phyloP scores from a whole-genome alignment of 345 rosid species.

The Aquilaria yunnanensis region DNA sequence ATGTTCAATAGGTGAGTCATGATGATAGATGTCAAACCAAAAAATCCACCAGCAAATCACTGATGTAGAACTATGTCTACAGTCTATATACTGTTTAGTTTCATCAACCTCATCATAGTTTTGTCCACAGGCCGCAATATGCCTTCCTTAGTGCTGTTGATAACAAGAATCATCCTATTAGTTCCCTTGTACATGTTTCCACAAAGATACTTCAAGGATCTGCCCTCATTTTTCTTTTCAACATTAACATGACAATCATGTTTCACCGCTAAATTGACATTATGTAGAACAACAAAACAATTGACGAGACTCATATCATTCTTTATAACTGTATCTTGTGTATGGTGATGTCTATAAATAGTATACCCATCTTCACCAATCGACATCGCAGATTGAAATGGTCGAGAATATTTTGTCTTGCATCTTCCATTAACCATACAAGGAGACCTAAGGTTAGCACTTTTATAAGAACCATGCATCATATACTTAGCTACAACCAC shows the following conservation, averaged over 20 bases:
- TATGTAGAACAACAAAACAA: too few species aligned
- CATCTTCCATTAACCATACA: not conserved
- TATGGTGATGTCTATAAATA: not conserved
- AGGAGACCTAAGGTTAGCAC: not conserved
- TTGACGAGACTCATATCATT: not conserved
- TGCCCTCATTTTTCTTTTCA: too few species aligned
- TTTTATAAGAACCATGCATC: slow-evolving; percentile 1
- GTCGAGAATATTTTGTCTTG: not conserved
- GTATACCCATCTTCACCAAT: not conserved
- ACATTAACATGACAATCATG: too few species aligned
- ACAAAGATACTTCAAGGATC: too few species aligned
- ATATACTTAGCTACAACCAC: not conserved
- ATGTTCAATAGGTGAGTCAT: not conserved
- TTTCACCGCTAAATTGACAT: too few species aligned
- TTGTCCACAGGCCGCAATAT: not conserved
- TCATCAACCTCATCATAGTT: not conserved
- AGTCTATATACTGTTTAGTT: not conserved
- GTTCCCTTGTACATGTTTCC: too few species aligned
- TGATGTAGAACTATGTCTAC: not conserved
- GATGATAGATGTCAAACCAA: not conserved
- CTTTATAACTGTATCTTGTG: not conserved
- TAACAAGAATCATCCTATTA: not conserved
- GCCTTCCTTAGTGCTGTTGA: too few species aligned
- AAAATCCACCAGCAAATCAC: not conserved
- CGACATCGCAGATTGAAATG: not conserved